Evolutionary conservation across 2,329 filamentous ascomycete genomes (phyloP).

Genomic region (Fusarium denticulatum): DNA sequence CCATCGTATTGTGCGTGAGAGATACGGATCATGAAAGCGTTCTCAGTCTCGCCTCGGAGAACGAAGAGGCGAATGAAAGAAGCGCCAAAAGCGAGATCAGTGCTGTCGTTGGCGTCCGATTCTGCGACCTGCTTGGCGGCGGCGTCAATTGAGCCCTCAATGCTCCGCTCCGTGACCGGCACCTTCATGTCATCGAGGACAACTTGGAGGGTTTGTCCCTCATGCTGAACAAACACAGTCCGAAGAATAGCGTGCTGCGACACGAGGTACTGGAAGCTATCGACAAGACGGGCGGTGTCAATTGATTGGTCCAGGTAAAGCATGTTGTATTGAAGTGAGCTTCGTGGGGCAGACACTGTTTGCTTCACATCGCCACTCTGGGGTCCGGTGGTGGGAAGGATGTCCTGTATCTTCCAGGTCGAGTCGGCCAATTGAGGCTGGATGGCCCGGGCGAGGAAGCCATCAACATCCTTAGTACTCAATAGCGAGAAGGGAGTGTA

Average conservation of each 20-base stretch:
- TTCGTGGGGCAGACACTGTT: conserved; percentile 34
- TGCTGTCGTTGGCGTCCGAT: conserved; percentile 16
- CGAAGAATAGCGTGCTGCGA: conserved; percentile 38
- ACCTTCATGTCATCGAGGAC: conserved; percentile 33
- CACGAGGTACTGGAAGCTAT: conserved; percentile 39
- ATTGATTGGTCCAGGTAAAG: conserved; percentile 41
- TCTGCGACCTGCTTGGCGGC: conserved; percentile 32
- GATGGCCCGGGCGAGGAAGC: conserved; percentile 26
- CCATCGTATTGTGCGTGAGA: conserved; percentile 63
- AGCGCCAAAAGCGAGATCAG: conserved; percentile 19
- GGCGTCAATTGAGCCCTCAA: conserved; percentile 16
- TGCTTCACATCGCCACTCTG: conserved; percentile 37
- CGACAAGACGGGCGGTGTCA: conserved; percentile 23
- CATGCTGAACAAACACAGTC: conserved; percentile 40
- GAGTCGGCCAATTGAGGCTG: conserved; percentile 29
- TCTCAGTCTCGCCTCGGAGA: conserved; percentile 28
- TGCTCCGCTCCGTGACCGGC: conserved; percentile 19
- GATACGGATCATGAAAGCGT: conserved; percentile 45
- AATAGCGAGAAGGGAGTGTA: conserved; percentile 39
- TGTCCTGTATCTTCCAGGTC: conserved; percentile 36
- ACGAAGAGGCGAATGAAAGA: conserved; percentile 36
- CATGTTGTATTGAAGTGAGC: conserved; percentile 44
- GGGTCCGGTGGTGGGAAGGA: conserved; percentile 36
- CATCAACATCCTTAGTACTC: conserved; percentile 17
- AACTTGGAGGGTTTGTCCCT: conserved; percentile 29